These are phyloP conservation scores for Mortierella hygrophila DNA, from an alignment of 192 early-diverging fungal species.

Conservation along the genomic window DNA sequence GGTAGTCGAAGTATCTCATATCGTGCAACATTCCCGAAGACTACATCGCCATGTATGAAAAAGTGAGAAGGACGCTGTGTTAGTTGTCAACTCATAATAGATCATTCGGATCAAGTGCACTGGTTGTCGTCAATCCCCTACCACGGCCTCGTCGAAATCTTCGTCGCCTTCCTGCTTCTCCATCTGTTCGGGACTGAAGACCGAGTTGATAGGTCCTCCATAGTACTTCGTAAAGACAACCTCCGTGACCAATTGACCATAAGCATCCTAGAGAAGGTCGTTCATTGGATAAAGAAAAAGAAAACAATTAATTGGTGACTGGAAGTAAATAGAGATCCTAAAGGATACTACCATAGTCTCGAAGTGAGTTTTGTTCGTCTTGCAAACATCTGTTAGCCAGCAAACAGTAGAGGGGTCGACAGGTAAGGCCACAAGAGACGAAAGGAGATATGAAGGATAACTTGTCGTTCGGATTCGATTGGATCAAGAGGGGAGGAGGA, in stretches of 20 bases:
- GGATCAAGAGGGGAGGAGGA: not conserved
- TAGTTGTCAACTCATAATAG: not conserved
- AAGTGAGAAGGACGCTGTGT: not conserved
- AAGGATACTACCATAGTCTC: not conserved
- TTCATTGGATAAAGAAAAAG: not conserved
- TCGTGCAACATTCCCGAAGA: slow-evolving; percentile 54
- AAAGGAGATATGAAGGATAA: not conserved
- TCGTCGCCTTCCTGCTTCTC: slow-evolving; percentile 30
- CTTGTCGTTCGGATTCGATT: not conserved
- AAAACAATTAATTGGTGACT: not conserved
- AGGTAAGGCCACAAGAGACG: not conserved
- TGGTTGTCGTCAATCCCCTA: not conserved
- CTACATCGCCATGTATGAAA: not conserved
- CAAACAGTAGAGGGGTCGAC: not conserved
- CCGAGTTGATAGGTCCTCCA: slow-evolving; percentile 76
- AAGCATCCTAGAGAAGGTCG: slow-evolving; percentile 67
- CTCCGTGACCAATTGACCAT: slow-evolving; percentile 68
- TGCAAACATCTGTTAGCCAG: slow-evolving; percentile 12
- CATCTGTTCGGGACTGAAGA: slow-evolving; percentile 69
- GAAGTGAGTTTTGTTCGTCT: not conserved
- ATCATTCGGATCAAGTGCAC: not conserved
- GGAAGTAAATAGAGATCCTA: not conserved
- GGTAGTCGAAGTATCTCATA: slow-evolving; percentile 65
- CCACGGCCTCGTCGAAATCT: slow-evolving; percentile 13
- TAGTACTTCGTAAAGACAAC: slow-evolving; percentile 67